Evolutionary conservation across 345 rosid genomes (phyloP).

Genomic region (Eucalyptus fibrosa): DNA sequence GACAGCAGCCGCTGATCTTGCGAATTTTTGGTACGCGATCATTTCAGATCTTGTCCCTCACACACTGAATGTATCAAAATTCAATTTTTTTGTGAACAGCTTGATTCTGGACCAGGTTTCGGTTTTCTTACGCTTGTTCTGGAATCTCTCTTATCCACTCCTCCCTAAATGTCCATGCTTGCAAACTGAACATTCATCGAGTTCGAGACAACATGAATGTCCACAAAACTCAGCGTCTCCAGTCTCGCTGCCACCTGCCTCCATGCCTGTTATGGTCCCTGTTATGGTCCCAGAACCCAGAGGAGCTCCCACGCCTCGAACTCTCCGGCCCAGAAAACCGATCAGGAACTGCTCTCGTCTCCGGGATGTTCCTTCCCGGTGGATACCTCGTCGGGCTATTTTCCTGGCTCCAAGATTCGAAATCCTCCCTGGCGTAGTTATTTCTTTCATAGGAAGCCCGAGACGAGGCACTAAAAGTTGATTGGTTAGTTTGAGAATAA

Average conservation of each 20-base stretch:
- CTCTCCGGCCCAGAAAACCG: conserved; percentile 15
- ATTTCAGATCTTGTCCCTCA: not conserved
- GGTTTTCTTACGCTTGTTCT: not conserved
- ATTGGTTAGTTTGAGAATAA: not conserved
- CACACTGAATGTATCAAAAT: not conserved
- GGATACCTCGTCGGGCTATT: conserved; percentile 47
- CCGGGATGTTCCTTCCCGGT: conserved; percentile 17
- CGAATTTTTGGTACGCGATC: not conserved
- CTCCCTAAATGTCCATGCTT: not conserved
- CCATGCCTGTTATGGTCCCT: conserved; percentile 6
- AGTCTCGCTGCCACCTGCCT: conserved; percentile 45
- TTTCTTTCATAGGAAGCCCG: not conserved
- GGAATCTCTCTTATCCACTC: not conserved
- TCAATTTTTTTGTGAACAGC: not conserved
- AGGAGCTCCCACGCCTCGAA: conserved; percentile 30
- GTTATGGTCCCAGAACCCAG: conserved; percentile 25
- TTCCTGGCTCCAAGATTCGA: conserved; percentile 89
- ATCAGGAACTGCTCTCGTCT: conserved; percentile 5
- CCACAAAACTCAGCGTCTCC: not conserved
- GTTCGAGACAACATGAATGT: not conserved
- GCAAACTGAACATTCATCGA: not conserved
- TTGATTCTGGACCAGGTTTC: not conserved
- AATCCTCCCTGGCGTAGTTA: conserved; percentile 17
- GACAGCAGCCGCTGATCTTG: not conserved
- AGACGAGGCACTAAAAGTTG: not conserved